Conservation (phyloP, 116 monocot genomes). For the Trichopus zeylanicus region DNA sequence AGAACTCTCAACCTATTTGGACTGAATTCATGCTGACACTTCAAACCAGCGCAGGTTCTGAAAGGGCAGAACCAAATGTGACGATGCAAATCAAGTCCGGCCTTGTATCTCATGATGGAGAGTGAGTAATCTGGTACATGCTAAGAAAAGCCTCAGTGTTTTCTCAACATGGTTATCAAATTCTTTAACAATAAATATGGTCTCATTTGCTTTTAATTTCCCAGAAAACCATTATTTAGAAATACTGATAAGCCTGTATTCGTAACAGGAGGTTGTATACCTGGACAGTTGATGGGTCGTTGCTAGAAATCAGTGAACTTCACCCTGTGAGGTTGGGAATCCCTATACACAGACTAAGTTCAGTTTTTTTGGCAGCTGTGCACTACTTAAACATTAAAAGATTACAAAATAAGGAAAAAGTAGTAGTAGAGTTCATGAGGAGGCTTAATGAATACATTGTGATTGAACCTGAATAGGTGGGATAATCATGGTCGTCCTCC, state of each 20-base stretch:
- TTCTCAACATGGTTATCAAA: background rate
- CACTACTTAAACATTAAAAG: background rate
- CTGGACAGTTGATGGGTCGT: constrained; percentile 34
- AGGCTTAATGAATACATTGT: background rate
- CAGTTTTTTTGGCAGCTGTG: too few species aligned
- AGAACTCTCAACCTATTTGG: constrained; percentile 68
- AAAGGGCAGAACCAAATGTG: constrained; percentile 23
- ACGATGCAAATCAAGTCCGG: constrained; percentile 42
- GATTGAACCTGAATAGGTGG: constrained; percentile 49
- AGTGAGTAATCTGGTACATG: constrained; percentile 72
- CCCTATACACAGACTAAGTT: background rate
- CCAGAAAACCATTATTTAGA: background rate
- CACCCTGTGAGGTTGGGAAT: constrained; percentile 57
- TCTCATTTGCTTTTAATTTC: background rate
- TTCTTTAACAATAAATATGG: background rate
- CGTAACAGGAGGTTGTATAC: constrained; percentile 57
- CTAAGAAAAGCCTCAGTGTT: background rate
- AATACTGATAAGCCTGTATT: background rate
- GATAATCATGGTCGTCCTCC: constrained; percentile 59
- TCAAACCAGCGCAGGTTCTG: constrained; percentile 13
- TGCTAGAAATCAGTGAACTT: constrained; percentile 63
- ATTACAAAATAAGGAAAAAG: too few species aligned
- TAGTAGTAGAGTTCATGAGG: background rate
- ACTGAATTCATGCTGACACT: constrained; percentile 21
- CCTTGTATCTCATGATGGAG: constrained; percentile 48